phyloP scores from a whole-genome alignment of 2,329 filamentous ascomycete species.

The Sclerotinia borealis region DNA sequence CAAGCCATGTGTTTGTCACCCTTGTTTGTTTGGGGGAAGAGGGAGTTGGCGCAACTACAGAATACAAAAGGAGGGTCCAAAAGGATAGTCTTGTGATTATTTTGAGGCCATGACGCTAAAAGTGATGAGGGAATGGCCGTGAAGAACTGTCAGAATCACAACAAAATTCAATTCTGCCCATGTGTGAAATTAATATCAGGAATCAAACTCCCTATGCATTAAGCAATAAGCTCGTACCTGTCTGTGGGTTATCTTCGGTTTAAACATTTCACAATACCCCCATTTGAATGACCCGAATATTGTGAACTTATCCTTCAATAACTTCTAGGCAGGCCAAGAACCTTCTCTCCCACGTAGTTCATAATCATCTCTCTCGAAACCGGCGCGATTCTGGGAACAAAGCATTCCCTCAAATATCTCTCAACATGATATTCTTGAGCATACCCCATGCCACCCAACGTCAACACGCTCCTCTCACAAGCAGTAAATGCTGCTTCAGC shows the following conservation, averaged over 20 bases:
- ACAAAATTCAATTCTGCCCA: background rate
- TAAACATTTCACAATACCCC: background rate
- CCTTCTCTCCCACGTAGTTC: constrained; percentile 66
- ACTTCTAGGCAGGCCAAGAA: constrained; percentile 58
- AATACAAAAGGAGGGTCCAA: no score
- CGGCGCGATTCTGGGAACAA: constrained; percentile 59
- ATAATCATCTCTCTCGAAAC: constrained; percentile 69
- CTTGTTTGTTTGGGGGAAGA: no score
- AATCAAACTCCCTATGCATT: background rate
- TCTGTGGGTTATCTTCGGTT: background rate
- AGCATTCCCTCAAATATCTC: constrained; percentile 57
- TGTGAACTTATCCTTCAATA: constrained; percentile 43
- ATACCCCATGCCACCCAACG: constrained; percentile 60
- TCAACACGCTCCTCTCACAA: constrained; percentile 54
- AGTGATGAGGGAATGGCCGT: background rate
- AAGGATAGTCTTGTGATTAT: no score
- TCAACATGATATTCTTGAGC: constrained; percentile 61
- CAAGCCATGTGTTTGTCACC: no score
- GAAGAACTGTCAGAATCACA: background rate
- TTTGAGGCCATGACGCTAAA: background rate
- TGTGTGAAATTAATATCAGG: background rate
- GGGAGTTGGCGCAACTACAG: no score
- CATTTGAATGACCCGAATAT: background rate
- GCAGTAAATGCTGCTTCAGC: constrained; percentile 58
- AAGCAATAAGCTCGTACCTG: background rate